A percentile compares a stretch with the other conserved stretches of the same genome.
Conservation (phyloP, 2,329 filamentous ascomycete species). For the Clonostachys byssicola region DNA sequence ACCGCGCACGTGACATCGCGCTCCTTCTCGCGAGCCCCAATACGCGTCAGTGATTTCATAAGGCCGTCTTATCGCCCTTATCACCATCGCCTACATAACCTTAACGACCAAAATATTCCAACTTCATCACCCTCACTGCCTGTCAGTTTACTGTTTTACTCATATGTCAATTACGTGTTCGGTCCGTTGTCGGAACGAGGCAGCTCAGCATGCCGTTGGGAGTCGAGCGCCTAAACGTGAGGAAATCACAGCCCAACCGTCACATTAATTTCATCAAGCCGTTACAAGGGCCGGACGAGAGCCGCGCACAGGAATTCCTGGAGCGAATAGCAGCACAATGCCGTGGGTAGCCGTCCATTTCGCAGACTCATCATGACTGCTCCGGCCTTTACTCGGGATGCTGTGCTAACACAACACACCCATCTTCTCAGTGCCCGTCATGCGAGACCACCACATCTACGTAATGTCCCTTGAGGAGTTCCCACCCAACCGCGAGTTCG, state of each 20-base stretch:
- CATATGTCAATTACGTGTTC: too few species aligned
- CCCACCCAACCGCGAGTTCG: conserved; percentile 75
- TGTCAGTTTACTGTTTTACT: too few species aligned
- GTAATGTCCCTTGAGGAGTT: conserved; percentile 77
- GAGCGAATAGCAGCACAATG: conserved; percentile 80
- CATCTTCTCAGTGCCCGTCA: conserved; percentile 53
- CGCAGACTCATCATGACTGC: not conserved
- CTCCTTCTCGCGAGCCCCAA: too few species aligned
- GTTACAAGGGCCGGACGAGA: conserved; percentile 59
- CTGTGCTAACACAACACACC: not conserved
- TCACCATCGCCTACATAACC: too few species aligned
- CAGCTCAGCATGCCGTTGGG: conserved; percentile 63
- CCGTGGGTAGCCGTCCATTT: conserved; percentile 31
- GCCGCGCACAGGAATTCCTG: conserved; percentile 64
- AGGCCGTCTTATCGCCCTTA: too few species aligned
- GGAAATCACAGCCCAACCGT: conserved; percentile 68
- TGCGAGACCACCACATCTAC: conserved; percentile 60
- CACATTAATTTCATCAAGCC: conserved; percentile 85
- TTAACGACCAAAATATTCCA: too few species aligned
- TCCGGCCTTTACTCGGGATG: conserved; percentile 2
- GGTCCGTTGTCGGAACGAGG: too few species aligned
- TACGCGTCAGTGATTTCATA: too few species aligned
- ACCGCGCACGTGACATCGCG: too few species aligned
- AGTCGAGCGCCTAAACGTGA: conserved; percentile 75
- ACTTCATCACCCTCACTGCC: too few species aligned